These are phyloP conservation scores for Trichoderma lentiforme DNA, from an alignment of 2,329 filamentous ascomycete genomes.

Conservation along the genomic window DNA sequence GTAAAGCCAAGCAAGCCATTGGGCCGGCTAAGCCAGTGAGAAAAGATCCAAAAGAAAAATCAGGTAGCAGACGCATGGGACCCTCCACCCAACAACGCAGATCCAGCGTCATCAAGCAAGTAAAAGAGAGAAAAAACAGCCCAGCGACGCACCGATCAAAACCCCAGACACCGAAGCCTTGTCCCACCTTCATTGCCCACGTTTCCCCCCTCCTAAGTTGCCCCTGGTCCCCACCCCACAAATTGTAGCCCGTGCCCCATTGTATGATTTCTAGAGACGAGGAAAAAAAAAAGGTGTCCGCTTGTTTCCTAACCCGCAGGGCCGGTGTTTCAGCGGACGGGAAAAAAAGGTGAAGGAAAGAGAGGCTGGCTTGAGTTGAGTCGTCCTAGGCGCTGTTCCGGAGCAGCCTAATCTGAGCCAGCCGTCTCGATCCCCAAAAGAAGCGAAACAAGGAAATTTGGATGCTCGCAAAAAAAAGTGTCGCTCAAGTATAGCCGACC, in stretches of 20 bases:
- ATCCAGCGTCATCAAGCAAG: slow-evolving; percentile 5
- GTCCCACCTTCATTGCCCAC: slow-evolving; percentile 15
- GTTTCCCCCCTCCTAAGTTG: slow-evolving; percentile 8
- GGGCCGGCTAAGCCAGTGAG: not conserved
- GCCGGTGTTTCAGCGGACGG: slow-evolving; percentile 18
- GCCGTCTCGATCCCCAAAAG: slow-evolving; percentile 9
- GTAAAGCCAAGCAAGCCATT: not conserved
- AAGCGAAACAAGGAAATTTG: slow-evolving; percentile 16
- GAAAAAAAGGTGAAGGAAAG: slow-evolving; percentile 21
- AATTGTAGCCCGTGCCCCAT: slow-evolving; percentile 13
- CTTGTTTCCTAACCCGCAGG: slow-evolving; percentile 5
- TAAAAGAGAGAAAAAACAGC: not conserved
- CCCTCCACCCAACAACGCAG: slow-evolving; percentile 12
- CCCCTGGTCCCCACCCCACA: slow-evolving; percentile 15
- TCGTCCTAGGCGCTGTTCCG: slow-evolving; percentile 7
- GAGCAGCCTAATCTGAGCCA: slow-evolving; percentile 8
- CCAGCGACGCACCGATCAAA: slow-evolving; percentile 11
- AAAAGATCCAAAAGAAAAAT: slow-evolving; percentile 14
- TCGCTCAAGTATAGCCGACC: slow-evolving; percentile 16
- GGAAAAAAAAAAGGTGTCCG: slow-evolving; percentile 5
- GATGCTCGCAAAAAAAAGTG: slow-evolving; percentile 13
- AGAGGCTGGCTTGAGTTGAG: slow-evolving; percentile 15
- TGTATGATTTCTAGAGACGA: slow-evolving; percentile 15
- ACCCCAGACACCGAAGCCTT: slow-evolving; percentile 17
- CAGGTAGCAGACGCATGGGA: slow-evolving; percentile 5